Base-by-base conservation (phyloP, 192 early-diverging fungal species). In the Coemansia sp. region DNA sequence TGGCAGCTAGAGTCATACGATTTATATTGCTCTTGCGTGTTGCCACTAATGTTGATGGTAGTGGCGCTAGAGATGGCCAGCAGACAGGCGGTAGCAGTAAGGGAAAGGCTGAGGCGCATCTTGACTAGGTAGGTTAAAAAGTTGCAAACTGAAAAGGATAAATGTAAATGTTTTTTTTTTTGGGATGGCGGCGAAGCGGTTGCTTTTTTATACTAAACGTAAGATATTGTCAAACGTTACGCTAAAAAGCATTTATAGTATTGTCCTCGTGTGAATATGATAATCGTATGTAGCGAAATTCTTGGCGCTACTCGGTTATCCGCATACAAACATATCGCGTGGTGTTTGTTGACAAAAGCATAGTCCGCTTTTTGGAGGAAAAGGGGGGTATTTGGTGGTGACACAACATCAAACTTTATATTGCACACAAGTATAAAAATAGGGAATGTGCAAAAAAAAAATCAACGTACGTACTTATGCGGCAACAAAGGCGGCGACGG, bases 401-500 rank as follows among this genome's bases (percentile, higher is more conserved):
- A 24, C 24, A 24, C 24, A 24, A 24, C 24, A 24, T 24, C 24
- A 24, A 24, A 24, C 24, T 24, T 24, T 24, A 24, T 24, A 24
- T 24, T 24, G 24, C 24, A 24, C 24, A 24, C 13, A 31, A 6
- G 7, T 10, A 53, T 12, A 27, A 27, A 29, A 12, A 57, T 24
- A 24, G 24, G 24, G 24, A 24, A 24, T 24, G 24, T 24, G 24
- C 24, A n/a, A 9, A 24, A 24, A 24, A 24, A 20, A 50, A 49
- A 20, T 38, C 16, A 27, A 29, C 10, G 27, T 60, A 34, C 18
- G 31, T 16, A 18, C 31, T 34, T 60, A 60, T 60, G 57, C 57
- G 15, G 57, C 57, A 18, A 60, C 57, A 60, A 60, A 16, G 57
- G 57, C 57, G 15, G 16, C 57, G 7, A 60, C 57, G 31, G 57